Base-by-base conservation (phyloP, 495 filamentous ascomycete species). In the Neurospora terricola region DNA sequence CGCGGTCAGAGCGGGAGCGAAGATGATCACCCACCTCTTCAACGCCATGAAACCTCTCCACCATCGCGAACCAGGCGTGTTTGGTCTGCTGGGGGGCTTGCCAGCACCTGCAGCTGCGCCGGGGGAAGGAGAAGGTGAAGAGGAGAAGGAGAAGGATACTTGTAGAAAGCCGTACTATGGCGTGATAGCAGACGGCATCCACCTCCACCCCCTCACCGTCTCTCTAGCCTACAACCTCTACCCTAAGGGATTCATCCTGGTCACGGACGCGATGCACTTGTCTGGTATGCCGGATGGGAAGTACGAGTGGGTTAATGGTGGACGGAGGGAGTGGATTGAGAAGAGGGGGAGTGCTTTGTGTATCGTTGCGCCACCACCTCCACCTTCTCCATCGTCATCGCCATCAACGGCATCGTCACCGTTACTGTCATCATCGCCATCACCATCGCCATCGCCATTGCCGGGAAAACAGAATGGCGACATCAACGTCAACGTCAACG, bases 21-120 rank as follows among this genome's bases (percentile, higher is more conserved):
- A 85, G 38, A 94, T 93, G 92, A 88, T 96, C 40, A 97, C 93
- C 2, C 93, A 97, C 77, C 85, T 96, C 3, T 97, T 96, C 86
- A 96, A 97, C 78, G 93, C 93, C 18, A 96, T 96, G 93, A 87
- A 89, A 6, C 92, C 91, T 18, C 88, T 95, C 9, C 91, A 93
- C 79, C 93, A 95, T 84, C 90, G 93, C 43, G 91, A 94, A 79
- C 93, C 93, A 0, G 93, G 93, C 54, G 87, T 95, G 75, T 94
- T 95, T 78, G 93, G 93, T 27, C 84, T 94, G 0, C 81, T 97
- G 0, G 38, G 12, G 12, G 12, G 38, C 10, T 38, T 14, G 12
- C 12, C 38, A 5, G 12, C 0, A 39, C 11, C 38, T n/a, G n/a
- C n/a, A n/a, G n/a, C n/a, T n/a, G n/a, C n/a, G n/a, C n/a, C n/a